Conservation (phyloP, 192 early-diverging fungal genomes). For the Backusella sp. region DNA sequence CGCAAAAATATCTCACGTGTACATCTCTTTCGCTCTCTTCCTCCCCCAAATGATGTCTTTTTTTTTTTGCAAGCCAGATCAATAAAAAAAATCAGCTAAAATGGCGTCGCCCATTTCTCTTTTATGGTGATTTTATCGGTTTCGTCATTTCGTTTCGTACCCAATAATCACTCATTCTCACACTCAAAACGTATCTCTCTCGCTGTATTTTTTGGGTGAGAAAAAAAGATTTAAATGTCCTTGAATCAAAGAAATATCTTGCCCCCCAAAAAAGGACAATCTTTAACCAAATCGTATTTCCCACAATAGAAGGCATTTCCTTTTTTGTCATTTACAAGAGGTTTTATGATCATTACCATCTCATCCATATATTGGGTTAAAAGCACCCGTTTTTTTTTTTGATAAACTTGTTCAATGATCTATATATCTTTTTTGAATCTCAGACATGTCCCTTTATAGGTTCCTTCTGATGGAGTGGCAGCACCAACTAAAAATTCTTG, state of each 20-base stretch:
- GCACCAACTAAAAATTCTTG: too few species aligned
- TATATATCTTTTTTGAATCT: background rate
- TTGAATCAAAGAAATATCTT: background rate
- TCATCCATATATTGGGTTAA: too few species aligned
- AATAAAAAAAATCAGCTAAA: background rate
- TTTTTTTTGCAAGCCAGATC: background rate
- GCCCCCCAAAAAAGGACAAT: background rate
- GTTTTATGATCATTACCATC: too few species aligned
- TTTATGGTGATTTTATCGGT: background rate
- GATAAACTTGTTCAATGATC: background rate
- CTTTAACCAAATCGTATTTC: background rate
- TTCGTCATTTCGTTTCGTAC: background rate
- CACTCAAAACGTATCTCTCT: background rate
- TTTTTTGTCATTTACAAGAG: background rate
- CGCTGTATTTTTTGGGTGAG: background rate
- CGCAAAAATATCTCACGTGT: background rate
- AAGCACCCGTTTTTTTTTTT: background rate
- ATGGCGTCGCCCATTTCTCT: background rate
- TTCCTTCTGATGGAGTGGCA: background rate
- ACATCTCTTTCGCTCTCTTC: too few species aligned
- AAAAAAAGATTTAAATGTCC: background rate
- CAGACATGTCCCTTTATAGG: background rate
- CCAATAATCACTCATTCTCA: background rate
- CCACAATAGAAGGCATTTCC: background rate
- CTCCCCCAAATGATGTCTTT: background rate